Evolutionary conservation across 2,329 filamentous ascomycete genomes (phyloP), one percentile per base, ranked within the genome.

Genomic region (Taxawa tesnikishii): DNA sequence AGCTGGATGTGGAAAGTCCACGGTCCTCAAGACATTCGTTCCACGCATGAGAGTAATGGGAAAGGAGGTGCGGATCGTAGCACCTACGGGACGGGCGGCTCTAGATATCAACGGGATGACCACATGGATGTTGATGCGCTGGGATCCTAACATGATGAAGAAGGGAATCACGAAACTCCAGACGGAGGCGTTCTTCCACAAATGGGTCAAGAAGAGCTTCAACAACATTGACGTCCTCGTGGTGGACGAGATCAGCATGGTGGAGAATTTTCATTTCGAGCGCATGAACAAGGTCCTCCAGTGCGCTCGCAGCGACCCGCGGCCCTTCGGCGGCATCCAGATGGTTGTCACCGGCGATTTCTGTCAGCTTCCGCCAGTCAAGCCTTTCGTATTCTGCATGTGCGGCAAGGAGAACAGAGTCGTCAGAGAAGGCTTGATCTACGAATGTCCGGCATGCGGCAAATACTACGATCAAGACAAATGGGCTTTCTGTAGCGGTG

Each of bases 231-330:
- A 77, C 30, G 65, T 75, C 1, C 56, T 79, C 2, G 62, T 79
- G 15, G 70, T 79, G 11, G 74, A 79, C 41, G 75, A 79, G 49
- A 70, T 80, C 36, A 73, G 67, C 39, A 79, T 79, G 75, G 59
- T 78, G 0, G 69, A 74, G 30, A 70, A 65, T 33, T 46, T 62
- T 5, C 56, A 65, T 29, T 65, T 75, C 16, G 62, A 70, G 36
- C 60, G 70, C 9, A 49, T 72, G 9, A 66, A 69, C 35, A 47
- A 43, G 3, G 43, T 70, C 3, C 61, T 64, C 54, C 67, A 68
- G 37, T 48, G 40, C 15, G 53, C 52, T 2, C 43, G 53, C 26
- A 27, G 39, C 6, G 27, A 28, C 4, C 44, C 56, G 2, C 18
- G 25, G 3, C 23, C 43, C 4, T 65, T 63, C 33, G 61, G 61